Base-by-base conservation (phyloP, 2,329 filamentous ascomycete species). In the Paraphaeosphaeria sporulosa region DNA sequence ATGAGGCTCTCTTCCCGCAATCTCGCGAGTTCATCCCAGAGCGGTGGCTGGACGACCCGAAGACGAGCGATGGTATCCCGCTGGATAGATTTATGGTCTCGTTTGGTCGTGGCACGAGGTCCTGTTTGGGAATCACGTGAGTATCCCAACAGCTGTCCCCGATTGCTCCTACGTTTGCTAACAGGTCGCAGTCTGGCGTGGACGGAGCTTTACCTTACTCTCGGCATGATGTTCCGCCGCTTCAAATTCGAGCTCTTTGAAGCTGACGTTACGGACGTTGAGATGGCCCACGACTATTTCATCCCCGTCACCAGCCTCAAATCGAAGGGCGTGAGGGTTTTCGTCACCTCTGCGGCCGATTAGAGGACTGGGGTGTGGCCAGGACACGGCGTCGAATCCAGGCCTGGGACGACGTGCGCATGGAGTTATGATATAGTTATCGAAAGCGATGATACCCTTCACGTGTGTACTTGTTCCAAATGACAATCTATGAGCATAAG, bases 121-220 rank as follows among this genome's bases (percentile, higher is more conserved):
- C 67, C 12, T 83, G 81, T 62, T 64, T 83, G 13, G 81, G 81
- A 0, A 72, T 80, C 12, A 78, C 77, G 68, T 70, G 54, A 19
- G 66, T 69, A 42, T 36, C n/a, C 27, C 21, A 7, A 19, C 42
- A 55, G 15, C 46, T n/a, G n/a, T n/a, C n/a, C 30, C n/a, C 52
- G 21, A 25, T 42, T 13, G 8, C 19, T 42, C 38, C 17, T 4
- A 10, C 15, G n/a, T 48, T 23, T 57, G 46, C 60, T 61, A 46
- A 60, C 43, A 25, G 30, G 21, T 8, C 13, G 9, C 55, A 68
- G 66, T n/a, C 64, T 78, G 0, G 75, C 75, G 0, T 74, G 71
- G 63, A 71, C 68, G 0, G 75, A 78, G 55, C 58, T 78, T 40
- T 76, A 76, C 46, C 59, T 77, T 1, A 72, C 70, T 0, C 62